These are phyloP conservation scores for Clonostachys rosea DNA, from an alignment of 2,329 filamentous ascomycete genomes.

Conservation along the genomic window DNA sequence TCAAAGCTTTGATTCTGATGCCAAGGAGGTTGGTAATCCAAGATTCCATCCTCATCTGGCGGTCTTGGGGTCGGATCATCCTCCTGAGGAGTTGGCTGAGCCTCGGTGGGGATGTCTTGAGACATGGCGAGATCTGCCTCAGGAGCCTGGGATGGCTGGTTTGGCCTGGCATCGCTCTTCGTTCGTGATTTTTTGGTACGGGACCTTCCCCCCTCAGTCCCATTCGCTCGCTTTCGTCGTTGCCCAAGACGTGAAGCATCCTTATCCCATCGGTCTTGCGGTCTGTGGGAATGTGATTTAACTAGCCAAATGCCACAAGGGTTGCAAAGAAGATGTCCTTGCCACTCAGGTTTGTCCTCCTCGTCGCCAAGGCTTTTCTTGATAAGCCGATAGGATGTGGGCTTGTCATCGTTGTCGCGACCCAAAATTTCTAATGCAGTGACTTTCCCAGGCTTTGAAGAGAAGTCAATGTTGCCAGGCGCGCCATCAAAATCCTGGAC, in stretches of 20 bases:
- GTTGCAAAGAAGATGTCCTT: conserved; percentile 79
- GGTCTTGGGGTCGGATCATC: too few species aligned
- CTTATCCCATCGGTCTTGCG: conserved; percentile 77
- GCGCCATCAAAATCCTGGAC: conserved; percentile 68
- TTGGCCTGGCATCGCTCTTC: too few species aligned
- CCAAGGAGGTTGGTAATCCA: too few species aligned
- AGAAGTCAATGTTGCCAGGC: conserved; percentile 66
- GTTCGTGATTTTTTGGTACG: too few species aligned
- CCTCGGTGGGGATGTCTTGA: too few species aligned
- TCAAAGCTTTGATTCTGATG: too few species aligned
- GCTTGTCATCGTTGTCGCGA: conserved; percentile 56
- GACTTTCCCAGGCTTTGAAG: conserved; percentile 67
- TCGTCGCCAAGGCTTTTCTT: conserved; percentile 65
- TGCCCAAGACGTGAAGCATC: conserved; percentile 47
- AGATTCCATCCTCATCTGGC: too few species aligned
- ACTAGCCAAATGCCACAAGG: conserved; percentile 94
- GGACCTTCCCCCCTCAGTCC: too few species aligned
- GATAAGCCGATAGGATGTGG: conserved; percentile 66
- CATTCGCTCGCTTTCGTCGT: conserved; percentile 38
- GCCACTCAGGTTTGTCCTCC: conserved; percentile 64
- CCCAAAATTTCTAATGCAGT: conserved; percentile 69
- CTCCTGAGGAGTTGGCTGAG: too few species aligned
- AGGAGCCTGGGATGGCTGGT: too few species aligned
- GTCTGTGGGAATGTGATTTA: conserved; percentile 82
- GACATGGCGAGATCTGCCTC: too few species aligned